phyloP scores from a whole-genome alignment of 78 protist species.

The Dictyostelium intermedium region DNA sequence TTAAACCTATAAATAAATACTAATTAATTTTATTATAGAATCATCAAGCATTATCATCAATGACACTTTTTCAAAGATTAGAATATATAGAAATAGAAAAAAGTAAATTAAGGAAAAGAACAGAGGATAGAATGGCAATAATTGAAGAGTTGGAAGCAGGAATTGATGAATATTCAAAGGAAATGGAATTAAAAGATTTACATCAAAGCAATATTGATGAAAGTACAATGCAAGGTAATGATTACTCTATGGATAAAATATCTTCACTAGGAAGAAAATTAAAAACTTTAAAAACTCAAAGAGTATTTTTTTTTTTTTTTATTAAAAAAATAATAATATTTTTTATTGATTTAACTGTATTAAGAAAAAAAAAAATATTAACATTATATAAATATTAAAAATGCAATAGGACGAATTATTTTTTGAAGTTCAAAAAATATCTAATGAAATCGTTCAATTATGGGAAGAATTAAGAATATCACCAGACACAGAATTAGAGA shows the following conservation, averaged over 20 bases:
- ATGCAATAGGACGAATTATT: constrained; percentile 33
- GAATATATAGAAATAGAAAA: constrained; percentile 32
- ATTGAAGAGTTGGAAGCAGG: constrained; percentile 60
- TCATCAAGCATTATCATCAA: constrained; percentile 17
- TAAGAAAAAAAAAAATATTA: neutral
- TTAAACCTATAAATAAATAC: no score
- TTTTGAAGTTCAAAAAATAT: constrained; percentile 29
- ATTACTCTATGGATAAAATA: constrained; percentile 58
- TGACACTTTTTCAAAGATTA: constrained; percentile 48
- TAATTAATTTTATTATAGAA: no score
- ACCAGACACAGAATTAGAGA: constrained; percentile 76
- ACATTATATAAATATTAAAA: no score
- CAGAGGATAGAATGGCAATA: constrained; percentile 49
- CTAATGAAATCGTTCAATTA: constrained; percentile 8
- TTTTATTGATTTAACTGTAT: no score
- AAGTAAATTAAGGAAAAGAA: constrained; percentile 58
- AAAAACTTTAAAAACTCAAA: constrained; percentile 27
- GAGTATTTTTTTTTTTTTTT: constrained; percentile 8
- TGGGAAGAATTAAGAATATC: constrained; percentile 70
- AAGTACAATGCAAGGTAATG: constrained; percentile 54
- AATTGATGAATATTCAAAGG: constrained; percentile 53
- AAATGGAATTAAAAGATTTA: constrained; percentile 51
- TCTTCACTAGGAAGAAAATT: constrained; percentile 43
- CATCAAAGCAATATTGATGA: constrained; percentile 31
- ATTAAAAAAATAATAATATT: neutral